phyloP scores from a whole-genome alignment of 306 rosid genomes.

The Pterocarpus macrocarpus region DNA sequence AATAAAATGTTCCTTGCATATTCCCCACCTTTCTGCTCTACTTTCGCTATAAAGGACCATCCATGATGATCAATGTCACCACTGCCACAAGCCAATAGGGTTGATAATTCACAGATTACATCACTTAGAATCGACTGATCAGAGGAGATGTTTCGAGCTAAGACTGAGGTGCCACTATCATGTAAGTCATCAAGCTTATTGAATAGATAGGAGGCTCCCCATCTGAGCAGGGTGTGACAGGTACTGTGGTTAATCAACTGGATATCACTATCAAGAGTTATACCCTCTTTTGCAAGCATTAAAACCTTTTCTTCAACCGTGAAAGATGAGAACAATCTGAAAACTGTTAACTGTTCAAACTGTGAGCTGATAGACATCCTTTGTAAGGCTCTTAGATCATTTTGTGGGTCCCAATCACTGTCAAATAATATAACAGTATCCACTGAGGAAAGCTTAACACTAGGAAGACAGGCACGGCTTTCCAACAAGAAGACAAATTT shows the following conservation, averaged over 20 bases:
- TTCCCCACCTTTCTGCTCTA: conserved; percentile 65
- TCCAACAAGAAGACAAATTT: conserved; percentile 82
- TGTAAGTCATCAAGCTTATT: conserved; percentile 68
- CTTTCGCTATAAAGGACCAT: conserved; percentile 55
- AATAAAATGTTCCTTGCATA: conserved; percentile 53
- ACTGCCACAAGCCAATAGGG: conserved; percentile 50
- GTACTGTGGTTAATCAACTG: conserved; percentile 53
- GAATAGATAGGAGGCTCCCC: conserved; percentile 72
- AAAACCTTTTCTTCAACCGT: conserved; percentile 76
- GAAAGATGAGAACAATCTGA: conserved; percentile 71
- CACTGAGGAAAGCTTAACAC: conserved; percentile 69
- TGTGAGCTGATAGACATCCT: conserved; percentile 67
- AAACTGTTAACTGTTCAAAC: conserved; percentile 59
- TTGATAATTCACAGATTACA: conserved; percentile 60
- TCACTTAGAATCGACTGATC: conserved; percentile 56
- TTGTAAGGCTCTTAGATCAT: conserved; percentile 73
- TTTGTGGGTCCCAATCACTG: conserved; percentile 77
- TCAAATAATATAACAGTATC: conserved; percentile 74
- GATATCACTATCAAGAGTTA: conserved; percentile 55
- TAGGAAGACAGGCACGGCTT: conserved; percentile 68
- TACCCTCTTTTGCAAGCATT: conserved; percentile 70
- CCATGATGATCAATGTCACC: conserved; percentile 42
- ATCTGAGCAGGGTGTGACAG: conserved; percentile 62
- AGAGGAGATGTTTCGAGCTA: conserved; percentile 45
- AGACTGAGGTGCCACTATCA: conserved; percentile 22